phyloP scores from a whole-genome alignment of 2,329 filamentous ascomycete species.

The Pestalotiopsis sp. region DNA sequence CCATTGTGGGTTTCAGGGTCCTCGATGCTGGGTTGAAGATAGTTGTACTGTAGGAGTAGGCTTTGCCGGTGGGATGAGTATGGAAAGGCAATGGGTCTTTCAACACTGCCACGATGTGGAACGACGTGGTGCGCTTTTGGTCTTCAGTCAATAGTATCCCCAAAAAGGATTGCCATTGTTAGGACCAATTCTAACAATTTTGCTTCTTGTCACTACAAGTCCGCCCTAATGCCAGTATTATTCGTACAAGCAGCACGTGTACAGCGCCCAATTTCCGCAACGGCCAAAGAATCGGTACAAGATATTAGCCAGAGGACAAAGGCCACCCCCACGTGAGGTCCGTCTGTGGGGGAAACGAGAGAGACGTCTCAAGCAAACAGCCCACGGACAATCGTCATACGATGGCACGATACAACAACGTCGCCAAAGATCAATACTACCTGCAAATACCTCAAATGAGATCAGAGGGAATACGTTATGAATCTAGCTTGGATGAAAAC shows the following conservation, averaged over 20 bases:
- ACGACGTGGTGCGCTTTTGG: not conserved
- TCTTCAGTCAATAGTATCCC: not conserved
- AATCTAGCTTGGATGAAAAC: too few species aligned
- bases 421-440: too few species aligned
- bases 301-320: not conserved
- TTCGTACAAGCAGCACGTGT: not conserved
- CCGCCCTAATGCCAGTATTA: not conserved
- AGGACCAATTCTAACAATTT: not conserved
- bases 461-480: too few species aligned
- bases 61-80: too few species aligned
- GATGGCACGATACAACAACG: too few species aligned
- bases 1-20: too few species aligned
- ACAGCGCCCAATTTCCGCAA: conserved; percentile 1
- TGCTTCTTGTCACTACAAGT: not conserved
- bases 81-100: too few species aligned
- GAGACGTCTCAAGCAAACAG: too few species aligned
- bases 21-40: too few species aligned
- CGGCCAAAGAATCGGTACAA: not conserved
- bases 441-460: too few species aligned
- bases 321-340: not conserved
- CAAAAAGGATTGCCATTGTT: not conserved
- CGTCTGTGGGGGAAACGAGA: too few species aligned
- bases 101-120: not conserved
- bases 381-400: not conserved
- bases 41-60: too few species aligned